These are phyloP conservation scores for Rosellinia necatrix DNA, from an alignment of 2,329 filamentous ascomycete species.

Conservation along the genomic window DNA sequence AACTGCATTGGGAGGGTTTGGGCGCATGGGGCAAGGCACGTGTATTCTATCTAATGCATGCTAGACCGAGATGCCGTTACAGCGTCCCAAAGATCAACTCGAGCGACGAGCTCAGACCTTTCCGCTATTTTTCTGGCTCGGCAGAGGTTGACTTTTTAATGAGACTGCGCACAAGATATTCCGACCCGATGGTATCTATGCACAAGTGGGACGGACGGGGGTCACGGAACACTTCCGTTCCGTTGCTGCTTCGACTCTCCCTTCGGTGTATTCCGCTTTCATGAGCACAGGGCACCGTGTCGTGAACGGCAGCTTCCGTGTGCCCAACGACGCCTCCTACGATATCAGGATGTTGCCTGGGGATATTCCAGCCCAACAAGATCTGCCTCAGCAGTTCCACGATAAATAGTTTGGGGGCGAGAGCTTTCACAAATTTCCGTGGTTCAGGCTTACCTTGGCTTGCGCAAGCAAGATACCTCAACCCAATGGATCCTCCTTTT, in stretches of 20 bases:
- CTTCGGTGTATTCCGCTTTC: background rate
- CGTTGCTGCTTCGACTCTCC: background rate
- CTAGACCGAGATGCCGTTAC: conserved; percentile 28
- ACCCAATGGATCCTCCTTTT: background rate
- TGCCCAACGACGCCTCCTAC: background rate
- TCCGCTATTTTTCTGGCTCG: background rate
- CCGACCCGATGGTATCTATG: background rate
- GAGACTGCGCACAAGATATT: background rate
- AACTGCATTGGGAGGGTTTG: conserved; percentile 13
- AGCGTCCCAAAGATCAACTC: conserved; percentile 9
- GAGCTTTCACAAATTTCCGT: too few relatives aligned
- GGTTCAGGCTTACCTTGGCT: background rate
- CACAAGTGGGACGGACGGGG: background rate
- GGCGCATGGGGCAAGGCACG: conserved; percentile 23
- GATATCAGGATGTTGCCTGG: too few relatives aligned
- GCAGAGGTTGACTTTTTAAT: background rate
- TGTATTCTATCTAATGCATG: conserved; percentile 23
- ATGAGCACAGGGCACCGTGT: background rate
- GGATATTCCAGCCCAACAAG: too few relatives aligned
- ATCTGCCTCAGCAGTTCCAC: too few relatives aligned
- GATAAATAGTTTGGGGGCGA: too few relatives aligned
- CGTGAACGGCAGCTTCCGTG: background rate
- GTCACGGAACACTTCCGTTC: background rate
- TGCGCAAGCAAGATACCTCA: too few relatives aligned
- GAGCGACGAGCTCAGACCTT: background rate